Base-by-base conservation (phyloP, 2,329 filamentous ascomycete species). In the Xylariaceae sp. region DNA sequence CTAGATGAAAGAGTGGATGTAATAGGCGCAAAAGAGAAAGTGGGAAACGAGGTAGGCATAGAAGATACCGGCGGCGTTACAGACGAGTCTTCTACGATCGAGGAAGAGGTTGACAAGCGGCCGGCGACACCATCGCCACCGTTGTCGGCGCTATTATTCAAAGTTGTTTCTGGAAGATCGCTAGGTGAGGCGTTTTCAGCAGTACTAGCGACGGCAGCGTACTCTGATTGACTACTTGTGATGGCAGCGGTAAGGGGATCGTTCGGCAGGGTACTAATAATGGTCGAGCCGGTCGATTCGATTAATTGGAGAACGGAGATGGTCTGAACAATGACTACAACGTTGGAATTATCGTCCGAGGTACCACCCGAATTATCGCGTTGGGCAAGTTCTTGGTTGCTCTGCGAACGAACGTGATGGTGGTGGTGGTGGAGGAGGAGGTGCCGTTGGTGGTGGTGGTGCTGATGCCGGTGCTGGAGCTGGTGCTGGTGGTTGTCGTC, bases 241-340 rank as follows among this genome's bases (percentile, higher is more conserved):
- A 50, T 19, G 10, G 40, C 22, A 42, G 49, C 37, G 9, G 70
- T 58, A 39, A 53, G 39, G 37, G 70, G 68, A 59, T 64, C 67
- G 51, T 51, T 55, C n/a, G 61, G 51, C 18, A 74, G 60, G 30
- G 79, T 82, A 54, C 73, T 68, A 19, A 75, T 65, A 43, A 80
- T 63, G 46, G 75, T 70, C 26, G 70, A 71, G 56, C 80, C 80
- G 42, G 67, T 64, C 43, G 69, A 68, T 67, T 82, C 77, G 57
- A 81, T 74, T 56, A 78, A 63, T 60, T 81, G 75, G 51, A 83
- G 67, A 65, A 83, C 71, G 22, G 79, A 80, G 58, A 83, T 68
- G 61, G 80, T 83, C 66, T 80, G 74, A 49, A 81, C 71, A 62
- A 83, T 76, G 62, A 79, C 68, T 46, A 59, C 56, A 47, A 64